Conservation (phyloP, 163 green algal genomes). For the Scenedesmus sp. region DNA sequence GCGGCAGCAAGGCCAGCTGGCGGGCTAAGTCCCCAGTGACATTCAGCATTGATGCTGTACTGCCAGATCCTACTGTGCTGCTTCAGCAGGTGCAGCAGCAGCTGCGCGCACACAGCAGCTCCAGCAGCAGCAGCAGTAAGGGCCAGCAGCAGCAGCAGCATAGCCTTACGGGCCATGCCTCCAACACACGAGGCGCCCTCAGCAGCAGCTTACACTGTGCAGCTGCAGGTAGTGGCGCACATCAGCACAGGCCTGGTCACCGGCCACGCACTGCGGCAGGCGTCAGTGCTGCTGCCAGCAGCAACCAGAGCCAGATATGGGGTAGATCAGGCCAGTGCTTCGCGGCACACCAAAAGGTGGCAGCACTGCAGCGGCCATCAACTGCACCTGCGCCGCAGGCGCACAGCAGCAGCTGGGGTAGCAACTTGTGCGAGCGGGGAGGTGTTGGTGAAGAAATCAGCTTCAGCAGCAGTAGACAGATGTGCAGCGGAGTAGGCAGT, state of each 20-base stretch:
- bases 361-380: background rate
- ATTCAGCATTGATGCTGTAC: background rate
- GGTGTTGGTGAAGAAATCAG: background rate
- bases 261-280: background rate
- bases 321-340: background rate
- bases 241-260: background rate
- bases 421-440: background rate
- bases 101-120: background rate
- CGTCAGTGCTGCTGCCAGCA: background rate
- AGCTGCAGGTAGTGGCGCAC: background rate
- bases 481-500: background rate
- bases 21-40: conserved; percentile 4
- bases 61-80: background rate
- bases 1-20: background rate
- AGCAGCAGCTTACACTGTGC: background rate
- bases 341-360: background rate
- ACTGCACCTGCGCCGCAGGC: background rate
- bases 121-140: background rate
- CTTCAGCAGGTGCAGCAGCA: conserved; percentile 2
- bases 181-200: background rate
- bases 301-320: background rate
- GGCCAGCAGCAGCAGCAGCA: background rate
- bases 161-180: background rate
- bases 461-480: background rate
- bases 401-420: background rate